Evolutionary conservation across 345 rosid species (phyloP).

Genomic region (Durio zibethinus): DNA sequence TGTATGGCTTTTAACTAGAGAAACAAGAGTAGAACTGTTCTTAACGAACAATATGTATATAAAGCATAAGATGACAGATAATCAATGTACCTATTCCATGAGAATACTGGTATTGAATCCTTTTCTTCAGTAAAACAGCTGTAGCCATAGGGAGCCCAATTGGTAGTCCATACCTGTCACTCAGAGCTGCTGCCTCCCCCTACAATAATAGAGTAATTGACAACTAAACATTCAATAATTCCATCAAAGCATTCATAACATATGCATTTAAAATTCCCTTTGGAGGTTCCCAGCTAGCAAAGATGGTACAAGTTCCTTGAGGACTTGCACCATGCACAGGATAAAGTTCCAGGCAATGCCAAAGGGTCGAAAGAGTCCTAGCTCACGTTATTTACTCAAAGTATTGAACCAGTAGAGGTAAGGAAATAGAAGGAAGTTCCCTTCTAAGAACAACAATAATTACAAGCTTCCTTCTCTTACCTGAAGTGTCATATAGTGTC

Average conservation of each 20-base stretch:
- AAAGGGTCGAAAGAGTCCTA: not conserved
- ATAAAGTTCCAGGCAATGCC: not conserved
- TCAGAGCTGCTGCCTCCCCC: constrained; percentile 89
- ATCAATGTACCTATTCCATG: constrained; percentile 74
- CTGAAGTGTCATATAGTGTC: constrained; percentile 95
- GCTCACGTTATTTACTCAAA: not conserved
- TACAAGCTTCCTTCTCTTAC: constrained; percentile 26
- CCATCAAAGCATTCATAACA: not conserved
- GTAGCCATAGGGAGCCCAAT: constrained; percentile 87
- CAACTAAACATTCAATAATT: not conserved
- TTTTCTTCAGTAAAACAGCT: constrained; percentile 65
- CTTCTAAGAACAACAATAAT: not conserved
- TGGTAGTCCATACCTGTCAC: constrained; percentile 76
- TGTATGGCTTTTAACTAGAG: not conserved
- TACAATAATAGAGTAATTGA: constrained; percentile 23
- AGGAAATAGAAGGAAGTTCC: not conserved
- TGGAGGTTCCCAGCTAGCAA: not conserved
- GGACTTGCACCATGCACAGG: not conserved
- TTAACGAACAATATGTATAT: not conserved
- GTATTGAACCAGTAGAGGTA: not conserved
- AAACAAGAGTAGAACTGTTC: not conserved
- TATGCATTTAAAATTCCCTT: not conserved
- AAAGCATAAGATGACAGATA: not conserved
- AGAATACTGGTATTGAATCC: constrained; percentile 66
- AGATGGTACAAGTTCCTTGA: not conserved